Percentiles rank a stretch among this genome's conserved stretches.
Evolutionary conservation across 371 early-diverging fungal genomes (phyloP).

Genomic region (Entomophthora muscae): DNA sequence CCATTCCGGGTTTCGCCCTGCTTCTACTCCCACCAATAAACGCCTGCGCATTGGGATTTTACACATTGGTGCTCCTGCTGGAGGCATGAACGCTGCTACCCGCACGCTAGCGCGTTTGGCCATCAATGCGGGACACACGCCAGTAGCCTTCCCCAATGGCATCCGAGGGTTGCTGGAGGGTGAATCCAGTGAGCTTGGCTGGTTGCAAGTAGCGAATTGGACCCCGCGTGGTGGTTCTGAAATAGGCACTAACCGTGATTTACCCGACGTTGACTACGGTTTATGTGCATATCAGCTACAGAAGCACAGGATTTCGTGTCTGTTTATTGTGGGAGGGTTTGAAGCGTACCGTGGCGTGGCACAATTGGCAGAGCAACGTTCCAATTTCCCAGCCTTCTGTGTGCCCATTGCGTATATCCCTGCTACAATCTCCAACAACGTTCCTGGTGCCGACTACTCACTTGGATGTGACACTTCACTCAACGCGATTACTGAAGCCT

Average conservation of each 20-base stretch:
- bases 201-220: constrained; percentile 83
- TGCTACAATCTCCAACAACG: constrained; percentile 95
- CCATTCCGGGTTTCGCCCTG: constrained; percentile 8
- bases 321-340: constrained; percentile 85
- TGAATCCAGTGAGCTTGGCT: constrained; percentile 47
- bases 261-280: constrained; percentile 64
- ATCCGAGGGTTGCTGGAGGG: constrained; percentile 85
- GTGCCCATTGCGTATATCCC: constrained; percentile 92
- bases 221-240: constrained; percentile 84
- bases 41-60: constrained; percentile 79
- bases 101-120: constrained; percentile 77
- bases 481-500: constrained; percentile 85
- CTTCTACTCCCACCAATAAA: not conserved
- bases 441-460: constrained; percentile 93
- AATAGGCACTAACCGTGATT: constrained; percentile 86
- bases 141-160: constrained; percentile 81
- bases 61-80: constrained; percentile 91
- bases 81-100: constrained; percentile 97
- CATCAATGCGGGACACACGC: constrained; percentile 65
- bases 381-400: constrained; percentile 66
- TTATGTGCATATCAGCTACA: constrained; percentile 84
- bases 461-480: constrained; percentile 96
- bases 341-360: constrained; percentile 74
- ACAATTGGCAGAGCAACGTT: constrained; percentile 49
- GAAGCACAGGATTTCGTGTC: constrained; percentile 66